A percentile compares a stretch with the other conserved stretches of the same genome.
Evolutionary conservation across 2,329 filamentous ascomycete genomes (phyloP).

Genomic region (Colletotrichum brevisporum): DNA sequence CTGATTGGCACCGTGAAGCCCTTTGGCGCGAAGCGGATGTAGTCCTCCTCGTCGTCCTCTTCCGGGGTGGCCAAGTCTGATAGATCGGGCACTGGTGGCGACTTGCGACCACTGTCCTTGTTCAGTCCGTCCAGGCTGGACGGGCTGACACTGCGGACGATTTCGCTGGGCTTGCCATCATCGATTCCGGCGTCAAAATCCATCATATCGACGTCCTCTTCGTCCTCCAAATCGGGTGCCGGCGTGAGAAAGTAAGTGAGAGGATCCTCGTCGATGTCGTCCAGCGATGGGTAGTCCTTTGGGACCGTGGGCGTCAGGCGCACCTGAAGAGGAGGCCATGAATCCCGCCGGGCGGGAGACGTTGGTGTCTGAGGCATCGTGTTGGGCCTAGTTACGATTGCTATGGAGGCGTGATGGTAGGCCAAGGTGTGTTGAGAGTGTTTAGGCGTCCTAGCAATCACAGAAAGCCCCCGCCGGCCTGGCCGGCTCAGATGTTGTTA

Average conservation of each 20-base stretch:
- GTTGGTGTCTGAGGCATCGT: constrained; percentile 52
- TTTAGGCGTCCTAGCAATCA: constrained; percentile 28
- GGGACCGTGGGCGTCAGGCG: constrained; percentile 60
- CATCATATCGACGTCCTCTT: constrained; percentile 60
- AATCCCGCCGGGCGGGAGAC: constrained; percentile 57
- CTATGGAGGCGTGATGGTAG: neutral
- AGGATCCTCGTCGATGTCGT: constrained; percentile 67
- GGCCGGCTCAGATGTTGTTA: constrained; percentile 40
- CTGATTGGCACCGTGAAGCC: constrained; percentile 57
- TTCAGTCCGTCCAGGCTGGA: constrained; percentile 67
- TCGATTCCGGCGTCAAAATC: constrained; percentile 73
- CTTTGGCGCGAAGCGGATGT: constrained; percentile 62
- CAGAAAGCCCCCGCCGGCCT: constrained; percentile 37
- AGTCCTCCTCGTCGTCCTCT: constrained; percentile 65
- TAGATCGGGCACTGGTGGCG: constrained; percentile 53
- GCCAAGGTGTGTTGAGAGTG: constrained; percentile 1
- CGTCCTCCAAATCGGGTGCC: constrained; percentile 57
- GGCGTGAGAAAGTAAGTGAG: constrained; percentile 71
- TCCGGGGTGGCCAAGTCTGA: constrained; percentile 59
- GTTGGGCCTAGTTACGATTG: neutral
- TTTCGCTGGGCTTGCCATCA: constrained; percentile 59
- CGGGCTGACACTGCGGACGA: constrained; percentile 69
- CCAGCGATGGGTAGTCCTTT: constrained; percentile 60
- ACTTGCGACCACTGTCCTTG: constrained; percentile 54
- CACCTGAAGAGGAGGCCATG: constrained; percentile 68